phyloP scores from a whole-genome alignment of 75 land plant genomes.

The Selaginella tamariscina region DNA sequence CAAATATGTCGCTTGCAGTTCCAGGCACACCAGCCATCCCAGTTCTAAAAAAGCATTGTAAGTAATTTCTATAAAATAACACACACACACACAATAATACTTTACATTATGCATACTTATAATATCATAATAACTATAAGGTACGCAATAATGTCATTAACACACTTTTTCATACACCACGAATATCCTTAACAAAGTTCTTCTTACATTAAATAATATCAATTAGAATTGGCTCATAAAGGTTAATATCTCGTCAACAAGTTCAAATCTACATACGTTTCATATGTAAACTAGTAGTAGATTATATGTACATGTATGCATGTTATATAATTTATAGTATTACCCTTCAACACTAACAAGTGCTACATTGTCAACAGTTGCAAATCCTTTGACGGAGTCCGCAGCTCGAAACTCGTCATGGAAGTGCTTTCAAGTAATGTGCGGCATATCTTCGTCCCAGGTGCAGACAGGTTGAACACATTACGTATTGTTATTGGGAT shows the following conservation, averaged over 20 bases:
- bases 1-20: conserved; percentile 92
- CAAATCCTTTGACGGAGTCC: conserved; percentile 81
- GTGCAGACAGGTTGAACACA: conserved; percentile 75
- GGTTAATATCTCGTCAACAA: too few species aligned
- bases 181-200: too few species aligned
- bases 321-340: conserved; percentile 10
- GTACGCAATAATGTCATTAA: not conserved
- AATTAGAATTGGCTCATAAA: too few species aligned
- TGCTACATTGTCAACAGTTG: conserved; percentile 85
- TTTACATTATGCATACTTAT: not conserved
- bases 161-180: too few species aligned
- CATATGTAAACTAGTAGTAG: too few species aligned
- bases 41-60: conserved; percentile 74
- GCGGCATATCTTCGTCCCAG: conserved; percentile 79
- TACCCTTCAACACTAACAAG: conserved; percentile 98
- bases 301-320: not conserved
- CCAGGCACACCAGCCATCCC: conserved; percentile 99
- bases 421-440: conserved; percentile 15
- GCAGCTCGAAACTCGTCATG: conserved; percentile 15
- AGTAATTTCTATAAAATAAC: conserved; percentile 2
- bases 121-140: not conserved
- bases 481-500: conserved; percentile 88
- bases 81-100: not conserved
- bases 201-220: too few species aligned
- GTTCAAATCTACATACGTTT: too few species aligned